phyloP scores from a whole-genome alignment of 108 stramenopile species.

The Discostella pseudostelligera region DNA sequence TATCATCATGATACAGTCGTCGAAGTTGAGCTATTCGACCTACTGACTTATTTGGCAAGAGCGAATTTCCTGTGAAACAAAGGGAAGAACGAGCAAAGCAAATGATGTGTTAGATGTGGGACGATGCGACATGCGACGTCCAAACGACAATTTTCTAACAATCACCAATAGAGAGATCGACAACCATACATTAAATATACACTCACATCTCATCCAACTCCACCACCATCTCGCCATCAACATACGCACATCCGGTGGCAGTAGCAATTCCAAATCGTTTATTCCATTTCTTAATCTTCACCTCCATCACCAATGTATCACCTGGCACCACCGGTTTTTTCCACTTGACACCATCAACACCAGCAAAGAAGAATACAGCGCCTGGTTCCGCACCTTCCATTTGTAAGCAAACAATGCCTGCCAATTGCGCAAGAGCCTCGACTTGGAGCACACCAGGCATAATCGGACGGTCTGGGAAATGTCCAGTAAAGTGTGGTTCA shows the following conservation, averaged over 20 bases:
- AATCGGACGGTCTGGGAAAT: conserved; percentile 95
- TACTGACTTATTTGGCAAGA: conserved; percentile 45
- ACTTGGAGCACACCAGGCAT: conserved; percentile 98
- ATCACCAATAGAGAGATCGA: neutral
- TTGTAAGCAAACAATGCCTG: conserved; percentile 90
- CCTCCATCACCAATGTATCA: conserved; percentile 95
- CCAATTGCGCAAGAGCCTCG: conserved; percentile 97
- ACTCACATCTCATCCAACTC: conserved; percentile 85
- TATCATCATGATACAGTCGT: too few species aligned
- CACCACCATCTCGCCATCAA: conserved; percentile 83
- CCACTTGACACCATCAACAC: conserved; percentile 96
- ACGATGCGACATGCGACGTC: too few species aligned
- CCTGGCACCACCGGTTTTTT: conserved; percentile 98
- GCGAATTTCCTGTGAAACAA: conserved; percentile 43
- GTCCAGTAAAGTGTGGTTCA: conserved; percentile 97
- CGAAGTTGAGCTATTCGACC: too few species aligned
- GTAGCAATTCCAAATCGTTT: conserved; percentile 86
- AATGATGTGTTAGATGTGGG: neutral
- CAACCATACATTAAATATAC: too few species aligned
- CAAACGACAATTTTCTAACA: neutral
- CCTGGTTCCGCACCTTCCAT: conserved; percentile 83
- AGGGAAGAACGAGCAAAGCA: neutral
- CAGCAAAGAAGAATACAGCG: conserved; percentile 96
- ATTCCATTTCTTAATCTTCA: conserved; percentile 87
- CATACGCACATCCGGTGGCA: conserved; percentile 83